Conservation (phyloP, 148 eudicot genomes). For the Cornus controversa region DNA sequence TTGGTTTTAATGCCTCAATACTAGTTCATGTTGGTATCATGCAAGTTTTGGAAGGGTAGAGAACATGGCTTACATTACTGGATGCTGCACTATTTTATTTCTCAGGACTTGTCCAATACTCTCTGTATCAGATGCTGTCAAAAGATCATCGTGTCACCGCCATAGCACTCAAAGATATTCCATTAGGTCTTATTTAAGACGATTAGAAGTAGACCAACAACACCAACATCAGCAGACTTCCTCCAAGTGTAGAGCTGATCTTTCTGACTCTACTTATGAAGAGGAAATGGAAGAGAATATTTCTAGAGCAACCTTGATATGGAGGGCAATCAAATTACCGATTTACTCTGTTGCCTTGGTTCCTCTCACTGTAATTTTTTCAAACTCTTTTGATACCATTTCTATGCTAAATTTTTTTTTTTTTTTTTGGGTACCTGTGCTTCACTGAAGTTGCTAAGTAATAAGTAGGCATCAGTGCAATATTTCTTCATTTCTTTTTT, state of each 20-base stretch:
- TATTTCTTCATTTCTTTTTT: too few relatives aligned
- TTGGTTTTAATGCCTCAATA: background rate
- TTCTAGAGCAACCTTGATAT: constrained; percentile 72
- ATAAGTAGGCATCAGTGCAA: too few relatives aligned
- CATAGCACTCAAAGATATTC: constrained; percentile 4
- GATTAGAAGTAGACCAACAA: constrained; percentile 3
- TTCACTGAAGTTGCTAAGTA: too few relatives aligned
- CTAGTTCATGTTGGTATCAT: background rate
- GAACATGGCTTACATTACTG: background rate
- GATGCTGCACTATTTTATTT: constrained; percentile 6
- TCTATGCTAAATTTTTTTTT: background rate
- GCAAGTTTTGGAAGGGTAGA: background rate
- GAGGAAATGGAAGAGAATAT: constrained; percentile 37
- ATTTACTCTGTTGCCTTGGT: constrained; percentile 91
- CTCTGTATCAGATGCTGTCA: background rate
- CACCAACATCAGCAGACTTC: constrained; percentile 12
- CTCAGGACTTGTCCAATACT: constrained; percentile 24
- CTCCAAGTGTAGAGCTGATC: constrained; percentile 21
- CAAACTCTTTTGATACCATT: background rate
- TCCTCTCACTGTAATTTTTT: constrained; percentile 75
- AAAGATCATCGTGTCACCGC: constrained; percentile 9
- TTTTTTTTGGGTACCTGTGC: too few relatives aligned
- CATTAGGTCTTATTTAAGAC: constrained; percentile 7
- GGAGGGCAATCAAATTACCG: constrained; percentile 95
- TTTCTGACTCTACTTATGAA: constrained; percentile 17